Evolutionary conservation across 1,139 yeast species (phyloP).

Genomic region (Lipomyces yarrowii): DNA sequence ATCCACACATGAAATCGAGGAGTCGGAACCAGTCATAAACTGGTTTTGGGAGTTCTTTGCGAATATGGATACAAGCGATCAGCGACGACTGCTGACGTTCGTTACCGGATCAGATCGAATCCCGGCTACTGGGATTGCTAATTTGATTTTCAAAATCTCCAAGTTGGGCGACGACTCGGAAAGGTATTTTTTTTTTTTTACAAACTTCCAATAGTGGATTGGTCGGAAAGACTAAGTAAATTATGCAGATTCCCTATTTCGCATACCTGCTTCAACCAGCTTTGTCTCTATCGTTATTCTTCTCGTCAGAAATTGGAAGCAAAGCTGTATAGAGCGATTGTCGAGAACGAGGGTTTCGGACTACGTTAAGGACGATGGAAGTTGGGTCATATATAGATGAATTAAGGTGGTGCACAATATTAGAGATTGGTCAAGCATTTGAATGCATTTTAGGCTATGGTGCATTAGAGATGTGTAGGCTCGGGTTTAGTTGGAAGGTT

Average conservation of each 20-base stretch:
- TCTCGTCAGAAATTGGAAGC: conserved; percentile 53
- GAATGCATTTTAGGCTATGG: neutral
- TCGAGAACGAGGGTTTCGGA: conserved; percentile 82
- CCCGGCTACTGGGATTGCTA: conserved; percentile 84
- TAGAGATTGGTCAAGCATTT: neutral
- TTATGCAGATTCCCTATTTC: conserved; percentile 70
- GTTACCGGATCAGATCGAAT: conserved; percentile 89
- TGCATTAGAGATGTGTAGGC: neutral
- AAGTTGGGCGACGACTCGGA: conserved; percentile 52
- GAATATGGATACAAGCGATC: conserved; percentile 50
- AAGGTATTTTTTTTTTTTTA: conserved; percentile 6
- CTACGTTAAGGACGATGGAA: conserved; percentile 13
- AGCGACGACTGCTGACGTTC: conserved; percentile 67
- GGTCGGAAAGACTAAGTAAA: conserved; percentile 13
- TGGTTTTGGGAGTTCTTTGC: conserved; percentile 89
- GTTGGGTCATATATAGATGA: neutral
- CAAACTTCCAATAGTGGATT: neutral
- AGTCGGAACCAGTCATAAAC: conserved; percentile 45
- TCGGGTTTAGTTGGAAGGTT: neutral
- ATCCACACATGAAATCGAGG: conserved; percentile 32
- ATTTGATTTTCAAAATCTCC: conserved; percentile 67
- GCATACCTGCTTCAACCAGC: conserved; percentile 91
- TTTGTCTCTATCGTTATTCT: conserved; percentile 70
- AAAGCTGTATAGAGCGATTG: conserved; percentile 67
- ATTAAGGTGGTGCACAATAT: neutral